phyloP scores from a whole-genome alignment of 2,329 filamentous ascomycete genomes.

The Corynespora cassiicola region DNA sequence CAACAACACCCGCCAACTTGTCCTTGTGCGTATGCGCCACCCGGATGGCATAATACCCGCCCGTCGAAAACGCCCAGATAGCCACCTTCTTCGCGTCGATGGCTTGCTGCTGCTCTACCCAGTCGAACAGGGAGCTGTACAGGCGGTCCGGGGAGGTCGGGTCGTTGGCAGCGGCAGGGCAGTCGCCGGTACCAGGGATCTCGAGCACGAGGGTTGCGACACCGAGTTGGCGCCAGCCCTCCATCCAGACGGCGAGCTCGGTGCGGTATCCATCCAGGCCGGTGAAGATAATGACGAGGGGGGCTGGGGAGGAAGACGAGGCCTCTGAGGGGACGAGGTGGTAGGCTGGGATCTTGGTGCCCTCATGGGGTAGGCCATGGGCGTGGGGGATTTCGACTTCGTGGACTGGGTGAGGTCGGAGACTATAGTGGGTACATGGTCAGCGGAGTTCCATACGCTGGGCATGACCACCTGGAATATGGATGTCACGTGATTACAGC shows the following conservation, averaged over 20 bases:
- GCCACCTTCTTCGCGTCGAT: slow-evolving; percentile 58
- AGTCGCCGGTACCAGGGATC: slow-evolving; percentile 66
- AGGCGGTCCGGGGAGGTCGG: slow-evolving; percentile 59
- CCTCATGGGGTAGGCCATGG: slow-evolving; percentile 58
- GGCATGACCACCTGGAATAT: too few relatives aligned
- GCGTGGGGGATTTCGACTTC: slow-evolving; percentile 69
- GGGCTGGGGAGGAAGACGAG: slow-evolving; percentile 51
- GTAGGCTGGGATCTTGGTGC: slow-evolving; percentile 67
- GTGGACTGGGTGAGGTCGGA: slow-evolving; percentile 60
- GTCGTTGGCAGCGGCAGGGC: slow-evolving; percentile 56
- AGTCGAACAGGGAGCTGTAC: slow-evolving; percentile 62
- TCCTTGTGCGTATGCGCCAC: slow-evolving; percentile 63
- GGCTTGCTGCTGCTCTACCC: slow-evolving; percentile 54
- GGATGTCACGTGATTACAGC: too few relatives aligned
- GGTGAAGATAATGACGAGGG: slow-evolving; percentile 63
- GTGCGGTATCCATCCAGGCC: slow-evolving; percentile 66
- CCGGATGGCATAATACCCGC: slow-evolving; percentile 65
- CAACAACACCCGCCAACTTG: slow-evolving; percentile 59
- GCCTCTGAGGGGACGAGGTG: slow-evolving; percentile 64
- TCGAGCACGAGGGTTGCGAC: slow-evolving; percentile 60
- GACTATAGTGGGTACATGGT: slow-evolving; percentile 6
- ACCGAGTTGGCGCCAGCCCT: slow-evolving; percentile 56
- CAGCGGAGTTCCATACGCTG: too few relatives aligned
- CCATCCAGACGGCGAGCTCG: slow-evolving; percentile 60
- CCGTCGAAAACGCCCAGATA: slow-evolving; percentile 65